Evolutionary conservation across 169 alveolate species (phyloP).

Genomic region (Plasmodium malariae): DNA sequence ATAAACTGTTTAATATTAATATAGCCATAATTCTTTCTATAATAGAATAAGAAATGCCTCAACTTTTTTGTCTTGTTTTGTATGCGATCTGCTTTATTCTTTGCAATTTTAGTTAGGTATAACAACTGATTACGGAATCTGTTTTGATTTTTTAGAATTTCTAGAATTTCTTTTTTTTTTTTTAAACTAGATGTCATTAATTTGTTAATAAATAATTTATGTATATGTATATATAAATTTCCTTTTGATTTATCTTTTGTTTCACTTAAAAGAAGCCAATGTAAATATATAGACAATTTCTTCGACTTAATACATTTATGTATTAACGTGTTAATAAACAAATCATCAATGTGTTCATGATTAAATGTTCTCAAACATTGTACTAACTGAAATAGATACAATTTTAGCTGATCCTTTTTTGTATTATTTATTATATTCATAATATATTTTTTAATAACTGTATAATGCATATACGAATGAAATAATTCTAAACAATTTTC

Average conservation of each 20-base stretch:
- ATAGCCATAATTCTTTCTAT: constrained; percentile 50
- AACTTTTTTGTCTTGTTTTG: constrained; percentile 68
- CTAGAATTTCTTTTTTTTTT: constrained; percentile 38
- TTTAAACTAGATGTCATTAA: constrained; percentile 27
- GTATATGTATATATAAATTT: constrained; percentile 44
- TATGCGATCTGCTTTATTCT: constrained; percentile 46
- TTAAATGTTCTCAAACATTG: constrained; percentile 53
- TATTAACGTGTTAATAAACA: constrained; percentile 63
- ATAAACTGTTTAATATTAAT: constrained; percentile 52
- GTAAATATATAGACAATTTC: constrained; percentile 50
- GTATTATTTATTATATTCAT: constrained; percentile 40
- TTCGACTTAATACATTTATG: constrained; percentile 40
- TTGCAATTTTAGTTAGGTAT: constrained; percentile 47
- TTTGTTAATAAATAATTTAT: constrained; percentile 48
- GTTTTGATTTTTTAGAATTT: constrained; percentile 63
- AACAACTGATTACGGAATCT: constrained; percentile 68
- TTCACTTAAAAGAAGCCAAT: constrained; percentile 74
- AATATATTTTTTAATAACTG: constrained; percentile 43
- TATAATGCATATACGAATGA: constrained; percentile 61
- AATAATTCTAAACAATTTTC: constrained; percentile 79
- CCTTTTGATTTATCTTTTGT: constrained; percentile 55
- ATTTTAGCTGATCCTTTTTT: constrained; percentile 45
- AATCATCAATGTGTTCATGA: constrained; percentile 25
- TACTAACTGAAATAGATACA: constrained; percentile 58
- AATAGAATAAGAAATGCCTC: constrained; percentile 34